Base-by-base conservation (phyloP, 345 rosid species). In the Bretschneidera sinensis region DNA sequence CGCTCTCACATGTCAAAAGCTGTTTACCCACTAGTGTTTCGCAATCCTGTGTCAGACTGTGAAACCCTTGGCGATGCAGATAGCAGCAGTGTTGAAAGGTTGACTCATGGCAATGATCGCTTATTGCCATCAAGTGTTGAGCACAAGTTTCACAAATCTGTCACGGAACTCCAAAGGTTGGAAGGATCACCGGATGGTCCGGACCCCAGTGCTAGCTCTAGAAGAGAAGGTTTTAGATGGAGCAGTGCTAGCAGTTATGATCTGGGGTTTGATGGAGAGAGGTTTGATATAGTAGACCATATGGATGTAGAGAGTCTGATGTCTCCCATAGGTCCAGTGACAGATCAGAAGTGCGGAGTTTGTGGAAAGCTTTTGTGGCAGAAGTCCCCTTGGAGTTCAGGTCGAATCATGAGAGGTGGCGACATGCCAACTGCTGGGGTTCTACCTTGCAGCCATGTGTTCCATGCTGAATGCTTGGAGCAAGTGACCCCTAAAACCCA, bases 391-490 rank as follows among this genome's bases (percentile, higher is more conserved):
- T 92, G 98, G 96, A 78, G 91, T 65, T 83, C 95, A 1, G 72
- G 80, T 47, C 84, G 91, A 48, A 83, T 86, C 48, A 24, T 92
- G 73, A 85, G 88, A 77, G 78, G 85, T 39, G 57, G 79, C 24
- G 96, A 89, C 72, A 81, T 87, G 92, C 96, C 95, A 24, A 69
- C 67, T 24, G 83, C 96, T 35, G 95, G 95, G 23, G 74, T 92
- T n/a, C 77, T 92, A 53, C 79, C 90, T 5, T 92, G 96, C 66
- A 73, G 89, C 54, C 98, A 92, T 21, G 85, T 87, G 49, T 92
- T 78, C 73, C 98, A 92, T 68, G 89, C 90, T 4, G 96, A 92
- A 63, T 92, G 98, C 75, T 77, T 92, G 84, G 98, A 92, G 57
- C 86, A 92, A 70, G 68, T 74, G 59, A 83, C 91, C 0, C 82